Evolutionary conservation across 495 filamentous ascomycete species (phyloP), one percentile per base, ranked within the genome.

Genomic region (Rusavskia elegans): DNA sequence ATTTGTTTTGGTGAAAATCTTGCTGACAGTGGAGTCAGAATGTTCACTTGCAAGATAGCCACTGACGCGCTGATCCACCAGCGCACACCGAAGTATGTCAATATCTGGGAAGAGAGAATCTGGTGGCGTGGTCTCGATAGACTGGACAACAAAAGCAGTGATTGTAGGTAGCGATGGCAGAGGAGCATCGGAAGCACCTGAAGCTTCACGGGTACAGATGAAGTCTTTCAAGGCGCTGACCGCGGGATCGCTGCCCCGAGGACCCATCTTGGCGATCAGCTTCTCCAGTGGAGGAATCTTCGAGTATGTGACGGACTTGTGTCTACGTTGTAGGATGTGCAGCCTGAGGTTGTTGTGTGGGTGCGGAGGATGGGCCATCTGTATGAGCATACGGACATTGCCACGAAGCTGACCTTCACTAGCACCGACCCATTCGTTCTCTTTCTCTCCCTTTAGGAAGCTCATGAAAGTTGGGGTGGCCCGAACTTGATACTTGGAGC

Each of bases 401-500:
- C 76, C 78, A 54, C 76, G 75, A 8, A 97, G 70, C 11, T 81
- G 74, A 19, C 66, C 66, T 9, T 80, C 75, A 59, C 84, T 81
- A 6, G 85, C 86, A 6, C 88, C 88, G 45, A 70, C 73, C 89
- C 89, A 97, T 56, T 82, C 72, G 57, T 89, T 81, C 11, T 85
- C 73, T 63, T 89, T 79, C 50, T 81, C 61, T 14, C 88, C 88
- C 52, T 77, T 80, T 36, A 92, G 64, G 57, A 88, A 95, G 2
- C 87, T 89, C 59, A 90, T 84, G 63, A 96, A 96, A 2, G 92
- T 95, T 2, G 90, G 90, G 0, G 88, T 95, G 25, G 82, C 81
- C 8, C 74, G 73, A 50, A 96, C 76, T 39, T 68, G 62, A 65
- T 88, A 95, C 29, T 73, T 76, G 23, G 66, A 65, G 30, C 70